Conservation (phyloP, 2,329 filamentous ascomycete genomes). For the Fusarium azukiicola region DNA sequence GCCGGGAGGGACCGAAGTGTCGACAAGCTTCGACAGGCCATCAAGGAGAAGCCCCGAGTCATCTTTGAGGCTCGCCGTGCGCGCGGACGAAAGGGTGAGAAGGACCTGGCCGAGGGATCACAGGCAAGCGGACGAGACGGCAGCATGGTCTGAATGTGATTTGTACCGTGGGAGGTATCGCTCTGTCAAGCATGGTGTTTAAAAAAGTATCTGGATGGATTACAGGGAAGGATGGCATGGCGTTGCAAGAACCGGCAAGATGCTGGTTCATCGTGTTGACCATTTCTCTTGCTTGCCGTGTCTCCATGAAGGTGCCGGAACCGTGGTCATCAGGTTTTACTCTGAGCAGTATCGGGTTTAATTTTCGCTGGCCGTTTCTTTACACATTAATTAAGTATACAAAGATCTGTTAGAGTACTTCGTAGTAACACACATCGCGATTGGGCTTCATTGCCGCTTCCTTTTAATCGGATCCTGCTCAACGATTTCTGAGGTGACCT, state of each 20-base stretch:
- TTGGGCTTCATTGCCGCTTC: too few species aligned
- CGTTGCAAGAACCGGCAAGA: neutral
- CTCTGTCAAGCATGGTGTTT: neutral
- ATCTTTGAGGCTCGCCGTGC: constrained; percentile 57
- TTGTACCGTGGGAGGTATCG: neutral
- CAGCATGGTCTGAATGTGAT: neutral
- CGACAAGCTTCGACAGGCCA: constrained; percentile 61
- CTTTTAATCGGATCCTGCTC: too few species aligned
- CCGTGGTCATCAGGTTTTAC: too few species aligned
- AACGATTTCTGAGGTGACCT: too few species aligned
- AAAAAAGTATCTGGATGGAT: neutral
- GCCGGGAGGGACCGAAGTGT: constrained; percentile 63
- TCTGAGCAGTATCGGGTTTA: too few species aligned
- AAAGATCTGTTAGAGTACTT: too few species aligned
- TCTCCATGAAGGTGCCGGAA: neutral
- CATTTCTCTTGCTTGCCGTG: neutral
- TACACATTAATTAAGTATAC: too few species aligned
- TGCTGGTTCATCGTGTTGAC: neutral
- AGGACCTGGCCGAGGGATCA: neutral
- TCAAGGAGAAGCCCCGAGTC: constrained; percentile 64
- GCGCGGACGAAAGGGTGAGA: neutral
- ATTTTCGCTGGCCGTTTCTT: too few species aligned
- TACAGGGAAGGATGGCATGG: neutral
- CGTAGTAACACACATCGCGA: too few species aligned
- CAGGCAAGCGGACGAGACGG: neutral